Base-by-base conservation (phyloP, 179 eudicot species). In the Patellifolia procumbens region DNA sequence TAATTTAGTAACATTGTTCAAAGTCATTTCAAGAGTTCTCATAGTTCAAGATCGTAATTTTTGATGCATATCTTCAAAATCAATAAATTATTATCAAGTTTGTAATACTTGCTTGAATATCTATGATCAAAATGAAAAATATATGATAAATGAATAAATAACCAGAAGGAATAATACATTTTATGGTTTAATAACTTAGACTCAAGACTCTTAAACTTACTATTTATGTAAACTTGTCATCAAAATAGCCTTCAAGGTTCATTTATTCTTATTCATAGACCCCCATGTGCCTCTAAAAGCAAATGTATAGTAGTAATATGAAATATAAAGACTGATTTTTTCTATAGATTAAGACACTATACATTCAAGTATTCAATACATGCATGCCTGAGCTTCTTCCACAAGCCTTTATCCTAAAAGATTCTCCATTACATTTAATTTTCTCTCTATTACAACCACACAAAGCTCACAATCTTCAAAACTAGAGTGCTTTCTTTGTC, bases 331-430 rank as follows among this genome's bases (percentile, higher is more conserved):
- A 39, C 17, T n/a, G 2, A 35, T 4, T 20, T 37, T 20, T 9
- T n/a, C n/a, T 65, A 63, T 7, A 32, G 24, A 35, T 63, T 26
- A 63, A 39, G 48, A 16, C 26, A 17, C 68, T 22, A 52, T 24
- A 19, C 49, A 17, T 49, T 31, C n/a, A 32, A 19, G 8, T 39
- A 39, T 39, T 5, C 6, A 6, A 37, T 37, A 37, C 48, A 71
- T 48, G 58, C 48, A 64, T 69, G 56, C 73, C 37, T 17, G 22
- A 70, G 61, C 61, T 51, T 70, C 29, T 32, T 28, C 13, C n/a
- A 29, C 74, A 52, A 70, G 35, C 15, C 74, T 31, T 52, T 29
- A 70, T 49, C 29, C n/a, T 20, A n/a, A 34, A 20, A 29, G 60
- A 53, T 71, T 55, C 63, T 53, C 49, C 63, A 52, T 2, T 35